Conservation (phyloP, 2,329 filamentous ascomycete species). For the Daldinia sp. region DNA sequence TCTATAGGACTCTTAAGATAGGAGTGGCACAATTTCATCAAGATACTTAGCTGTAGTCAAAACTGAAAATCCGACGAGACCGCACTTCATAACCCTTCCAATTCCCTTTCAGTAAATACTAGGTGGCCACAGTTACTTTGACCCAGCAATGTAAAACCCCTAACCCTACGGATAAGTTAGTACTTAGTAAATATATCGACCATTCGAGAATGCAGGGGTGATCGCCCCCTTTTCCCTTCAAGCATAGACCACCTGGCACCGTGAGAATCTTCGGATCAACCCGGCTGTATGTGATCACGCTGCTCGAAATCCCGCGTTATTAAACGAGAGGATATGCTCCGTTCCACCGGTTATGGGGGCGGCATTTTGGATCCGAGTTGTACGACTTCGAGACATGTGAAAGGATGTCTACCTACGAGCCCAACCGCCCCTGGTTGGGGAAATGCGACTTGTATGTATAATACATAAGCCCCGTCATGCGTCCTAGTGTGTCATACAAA, state of each 20-base stretch:
- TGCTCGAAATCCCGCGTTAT: background rate
- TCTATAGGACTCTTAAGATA: background rate
- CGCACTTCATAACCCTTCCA: background rate
- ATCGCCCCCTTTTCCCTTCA: background rate
- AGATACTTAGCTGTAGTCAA: background rate
- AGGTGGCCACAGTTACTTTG: background rate
- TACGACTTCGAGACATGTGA: slow-evolving; percentile 2
- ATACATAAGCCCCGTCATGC: background rate
- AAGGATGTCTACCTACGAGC: background rate
- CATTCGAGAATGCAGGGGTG: background rate
- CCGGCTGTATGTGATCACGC: background rate
- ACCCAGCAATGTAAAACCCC: background rate
- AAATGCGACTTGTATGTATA: background rate
- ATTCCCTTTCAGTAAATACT: background rate
- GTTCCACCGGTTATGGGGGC: background rate
- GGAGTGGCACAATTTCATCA: background rate
- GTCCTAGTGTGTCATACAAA: slow-evolving; percentile 12
- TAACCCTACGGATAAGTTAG: background rate
- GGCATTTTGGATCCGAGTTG: background rate
- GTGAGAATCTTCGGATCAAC: background rate
- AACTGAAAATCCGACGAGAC: background rate
- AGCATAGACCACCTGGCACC: background rate
- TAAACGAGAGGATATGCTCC: background rate
- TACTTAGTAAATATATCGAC: background rate
- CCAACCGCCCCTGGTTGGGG: background rate